A percentile compares a stretch with the other conserved stretches of the same genome.
Conservation (phyloP, 805 yeast species). For the Cyberlindnera saturnus region DNA sequence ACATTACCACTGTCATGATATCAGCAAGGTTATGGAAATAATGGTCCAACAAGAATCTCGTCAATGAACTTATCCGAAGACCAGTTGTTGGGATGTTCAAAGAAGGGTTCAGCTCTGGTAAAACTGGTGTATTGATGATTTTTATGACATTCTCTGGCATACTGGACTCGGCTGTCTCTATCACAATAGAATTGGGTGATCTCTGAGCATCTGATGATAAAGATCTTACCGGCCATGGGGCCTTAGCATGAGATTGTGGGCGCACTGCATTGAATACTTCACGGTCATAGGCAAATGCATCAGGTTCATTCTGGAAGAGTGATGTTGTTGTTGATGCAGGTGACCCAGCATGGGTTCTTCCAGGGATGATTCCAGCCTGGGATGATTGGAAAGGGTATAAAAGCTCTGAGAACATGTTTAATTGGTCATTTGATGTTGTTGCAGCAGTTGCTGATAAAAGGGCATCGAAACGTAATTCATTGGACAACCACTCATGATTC, state of each 20-base stretch:
- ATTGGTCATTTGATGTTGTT: slow-evolving; percentile 42
- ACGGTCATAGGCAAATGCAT: slow-evolving; percentile 17
- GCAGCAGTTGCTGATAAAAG: slow-evolving; percentile 67
- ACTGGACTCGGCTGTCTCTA: slow-evolving; percentile 30
- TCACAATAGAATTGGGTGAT: slow-evolving; percentile 6
- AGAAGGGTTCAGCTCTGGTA: slow-evolving; percentile 26
- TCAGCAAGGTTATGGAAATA: slow-evolving; percentile 76
- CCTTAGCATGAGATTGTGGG: slow-evolving; percentile 11
- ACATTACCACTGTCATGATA: slow-evolving; percentile 63
- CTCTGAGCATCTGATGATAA: neutral
- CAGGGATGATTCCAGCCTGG: too few relatives aligned
- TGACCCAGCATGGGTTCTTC: neutral
- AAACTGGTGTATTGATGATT: slow-evolving; percentile 29
- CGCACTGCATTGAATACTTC: slow-evolving; percentile 24
- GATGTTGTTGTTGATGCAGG: slow-evolving; percentile 1
- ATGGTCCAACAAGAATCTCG: slow-evolving; percentile 65
- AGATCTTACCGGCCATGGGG: neutral
- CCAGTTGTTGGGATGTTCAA: slow-evolving; percentile 52
- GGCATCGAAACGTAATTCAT: slow-evolving; percentile 67
- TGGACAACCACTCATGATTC: slow-evolving; percentile 55
- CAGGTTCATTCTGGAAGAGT: slow-evolving; percentile 1
- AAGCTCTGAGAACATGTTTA: slow-evolving; percentile 47
- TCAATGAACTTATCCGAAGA: slow-evolving; percentile 58
- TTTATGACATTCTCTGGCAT: slow-evolving; percentile 44
- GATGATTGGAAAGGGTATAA: slow-evolving; percentile 27